Evolutionary conservation across 129 eudicot species (phyloP).

Genomic region (Solidago caesia): DNA sequence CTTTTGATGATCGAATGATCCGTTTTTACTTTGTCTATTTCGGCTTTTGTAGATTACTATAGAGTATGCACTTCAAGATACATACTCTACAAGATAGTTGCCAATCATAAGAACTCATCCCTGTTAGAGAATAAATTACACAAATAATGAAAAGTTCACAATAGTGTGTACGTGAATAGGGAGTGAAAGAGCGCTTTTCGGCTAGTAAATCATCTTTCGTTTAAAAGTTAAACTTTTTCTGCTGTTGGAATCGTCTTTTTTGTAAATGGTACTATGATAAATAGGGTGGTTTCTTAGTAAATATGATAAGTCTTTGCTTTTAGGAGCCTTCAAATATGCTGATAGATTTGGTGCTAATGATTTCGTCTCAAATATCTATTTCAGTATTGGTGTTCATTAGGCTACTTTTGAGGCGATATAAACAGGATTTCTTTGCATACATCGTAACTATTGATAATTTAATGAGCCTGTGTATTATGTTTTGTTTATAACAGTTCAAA

Average conservation of each 20-base stretch:
- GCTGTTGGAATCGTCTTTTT: background rate
- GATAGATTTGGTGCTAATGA: too few relatives aligned
- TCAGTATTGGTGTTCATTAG: too few relatives aligned
- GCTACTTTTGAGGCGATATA: background rate
- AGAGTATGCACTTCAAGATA: background rate
- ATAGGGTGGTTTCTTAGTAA: background rate
- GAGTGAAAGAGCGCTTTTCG: background rate
- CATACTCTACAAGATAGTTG: too few relatives aligned
- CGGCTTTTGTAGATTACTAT: background rate
- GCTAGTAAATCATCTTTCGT: background rate
- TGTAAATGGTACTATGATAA: background rate
- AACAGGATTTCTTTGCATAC: background rate
- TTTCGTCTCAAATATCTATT: too few relatives aligned
- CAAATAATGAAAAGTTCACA: background rate
- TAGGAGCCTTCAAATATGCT: background rate
- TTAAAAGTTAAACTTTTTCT: background rate
- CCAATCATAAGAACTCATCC: background rate
- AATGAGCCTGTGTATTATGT: background rate
- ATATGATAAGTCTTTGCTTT: background rate
- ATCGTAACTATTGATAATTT: slow-evolving; percentile 1
- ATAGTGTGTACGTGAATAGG: background rate
- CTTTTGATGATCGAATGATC: background rate
- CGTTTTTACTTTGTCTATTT: background rate
- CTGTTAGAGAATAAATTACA: background rate
- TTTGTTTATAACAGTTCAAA: background rate